A percentile compares a stretch with the other conserved stretches of the same genome.
Conservation (phyloP, 225 moss, liverwort and hornwort species). For the Polytrichum formosum region DNA sequence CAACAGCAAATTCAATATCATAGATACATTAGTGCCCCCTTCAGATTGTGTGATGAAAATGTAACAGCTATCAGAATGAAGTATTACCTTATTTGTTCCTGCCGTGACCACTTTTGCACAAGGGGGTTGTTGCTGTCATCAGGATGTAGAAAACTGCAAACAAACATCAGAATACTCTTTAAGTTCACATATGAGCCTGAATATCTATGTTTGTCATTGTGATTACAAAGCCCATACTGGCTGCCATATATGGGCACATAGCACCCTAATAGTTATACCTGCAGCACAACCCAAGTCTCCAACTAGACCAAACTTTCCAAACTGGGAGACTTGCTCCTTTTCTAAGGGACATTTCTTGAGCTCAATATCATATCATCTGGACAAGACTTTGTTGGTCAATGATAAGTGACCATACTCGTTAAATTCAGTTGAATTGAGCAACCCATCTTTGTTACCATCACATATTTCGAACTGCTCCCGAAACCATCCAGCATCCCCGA, state of each 20-base stretch:
- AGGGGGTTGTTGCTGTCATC: constrained; percentile 65
- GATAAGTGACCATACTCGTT: constrained; percentile 37
- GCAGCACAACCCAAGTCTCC: too few relatives aligned
- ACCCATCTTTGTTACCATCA: constrained; percentile 58
- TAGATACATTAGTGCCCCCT: background rate
- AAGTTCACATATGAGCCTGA: too few relatives aligned
- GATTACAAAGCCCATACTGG: background rate
- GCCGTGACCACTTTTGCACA: constrained; percentile 58
- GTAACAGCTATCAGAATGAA: too few relatives aligned
- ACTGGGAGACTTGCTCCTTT: too few relatives aligned
- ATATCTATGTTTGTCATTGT: too few relatives aligned
- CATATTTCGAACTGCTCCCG: constrained; percentile 68
- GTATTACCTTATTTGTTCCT: constrained; percentile 58
- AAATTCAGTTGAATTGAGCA: constrained; percentile 65
- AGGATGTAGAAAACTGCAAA: constrained; percentile 68
- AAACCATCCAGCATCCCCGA: constrained; percentile 71
- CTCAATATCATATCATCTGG: too few relatives aligned
- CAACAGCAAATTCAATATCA: constrained; percentile 17
- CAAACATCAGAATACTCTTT: constrained; percentile 4
- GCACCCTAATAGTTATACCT: background rate
- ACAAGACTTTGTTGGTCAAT: too few relatives aligned
- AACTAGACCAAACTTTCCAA: too few relatives aligned
- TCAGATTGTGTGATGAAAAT: too few relatives aligned
- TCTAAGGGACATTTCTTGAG: too few relatives aligned
- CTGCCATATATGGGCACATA: background rate